Base-by-base conservation (phyloP, 1,139 yeast genomes). In the Protomyces inundatus region DNA sequence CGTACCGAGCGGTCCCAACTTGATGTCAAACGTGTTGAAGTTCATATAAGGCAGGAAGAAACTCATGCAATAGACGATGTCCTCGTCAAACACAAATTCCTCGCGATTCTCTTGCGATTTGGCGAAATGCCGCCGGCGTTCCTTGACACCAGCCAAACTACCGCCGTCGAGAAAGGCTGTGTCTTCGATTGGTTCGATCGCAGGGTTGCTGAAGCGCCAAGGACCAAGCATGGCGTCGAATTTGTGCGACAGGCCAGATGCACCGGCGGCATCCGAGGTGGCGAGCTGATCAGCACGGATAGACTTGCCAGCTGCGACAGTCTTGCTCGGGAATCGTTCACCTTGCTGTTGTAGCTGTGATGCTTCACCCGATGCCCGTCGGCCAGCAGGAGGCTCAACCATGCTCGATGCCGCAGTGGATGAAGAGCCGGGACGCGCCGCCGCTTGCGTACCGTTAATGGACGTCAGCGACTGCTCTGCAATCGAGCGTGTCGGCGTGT, bases 11-110 rank as follows among this genome's bases (percentile, higher is more conserved):
- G 66, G 66, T 9, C 66, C 66, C 34, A 64, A 46, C 51, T 55
- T 60, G 48, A 64, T 55, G 16, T 64, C 62, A 39, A 64, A 64
- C 5, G 58, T 64, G 52, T 64, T 64, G 55, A 64, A 64, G 55
- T 64, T 61, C 66, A 64, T 64, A 52, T 64, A 55, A 6, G 66
- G 66, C 7, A 57, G 51, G 55, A 64, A 64, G 65, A 64, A 64
- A 45, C 65, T 61, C 66, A 64, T 64, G 60, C 66, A 64, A 37
- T 64, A 64, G 37, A 64, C 64, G 30, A 64, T 61, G 33, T 64
- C 64, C 34, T 52, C 42, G 36, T 64, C 66, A 42, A 60, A 64
- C 16, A 23, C 57, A 30, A 64, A 64, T 9, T 60, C 54, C 48
- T 55, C 42, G 6, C 66, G 61, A 2, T 33, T 42, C 54, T 39